Evolutionary conservation across 495 filamentous ascomycete genomes (phyloP), one percentile per base, ranked within the genome.

Genomic region (Neurospora intermedia): DNA sequence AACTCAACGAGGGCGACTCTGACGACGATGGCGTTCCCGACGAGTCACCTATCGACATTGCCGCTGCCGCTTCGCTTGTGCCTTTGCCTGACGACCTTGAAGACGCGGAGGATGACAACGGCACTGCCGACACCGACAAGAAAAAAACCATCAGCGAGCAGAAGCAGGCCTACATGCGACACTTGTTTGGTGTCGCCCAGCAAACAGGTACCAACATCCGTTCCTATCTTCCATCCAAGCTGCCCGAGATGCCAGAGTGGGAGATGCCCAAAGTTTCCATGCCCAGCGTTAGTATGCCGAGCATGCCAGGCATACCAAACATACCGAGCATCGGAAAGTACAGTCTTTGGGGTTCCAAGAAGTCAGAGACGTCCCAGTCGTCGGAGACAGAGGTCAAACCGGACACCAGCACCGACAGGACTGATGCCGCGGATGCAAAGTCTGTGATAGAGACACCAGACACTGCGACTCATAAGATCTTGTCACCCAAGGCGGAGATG

Each of bases 1-100:
- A 73, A 16, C 74, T 69, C 2, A 71, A 74, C 3, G 77, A 81
- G 27, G 75, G 71, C 39, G 78, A 71, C 54, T 66, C 7, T 16
- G 54, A 35, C 27, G 15, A 31, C 15, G 54, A 66, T 38, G 54
- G 54, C 5, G 27, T 84, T 38, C 82, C 82, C 0, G 83, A 85
- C 35, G 77, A 83, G 73, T 85, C 83, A 0, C 84, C 84, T 6
- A 78, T 86, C 46, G 84, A 86, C 70, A 85, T 86, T 66, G 84
- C 83, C 6, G 83, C 82, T 0, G 83, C 84, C 0, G 84, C 84
- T 1, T 76, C 83, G 0, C 78, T 83, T 13, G 80, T 84, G 6
- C 84, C 84, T 5, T 74, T 85, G 5, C 83, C 83, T 4, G 79
- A 82, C 7, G 83, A 81, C 70, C 78, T 81, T 38, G 74, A 77